phyloP scores from a whole-genome alignment of 345 rosid species.

The Hibiscus trionum region DNA sequence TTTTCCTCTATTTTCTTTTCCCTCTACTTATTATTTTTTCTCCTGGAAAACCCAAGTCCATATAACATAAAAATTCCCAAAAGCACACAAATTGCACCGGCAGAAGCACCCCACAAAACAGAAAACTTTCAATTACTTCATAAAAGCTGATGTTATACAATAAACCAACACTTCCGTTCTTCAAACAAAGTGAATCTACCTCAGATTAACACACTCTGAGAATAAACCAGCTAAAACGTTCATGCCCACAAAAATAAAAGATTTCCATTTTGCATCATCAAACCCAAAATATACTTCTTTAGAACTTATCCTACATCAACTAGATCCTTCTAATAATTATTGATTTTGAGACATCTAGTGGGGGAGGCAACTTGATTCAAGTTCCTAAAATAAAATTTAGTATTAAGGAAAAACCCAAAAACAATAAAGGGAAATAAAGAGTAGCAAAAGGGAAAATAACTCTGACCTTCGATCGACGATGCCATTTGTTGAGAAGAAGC shows the following conservation, averaged over 20 bases:
- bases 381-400: neutral
- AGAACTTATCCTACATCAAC: neutral
- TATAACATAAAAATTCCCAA: neutral
- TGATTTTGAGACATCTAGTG: neutral
- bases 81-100: neutral
- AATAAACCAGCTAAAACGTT: neutral
- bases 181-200: neutral
- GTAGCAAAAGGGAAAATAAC: neutral
- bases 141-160: neutral
- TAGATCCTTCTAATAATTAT: neutral
- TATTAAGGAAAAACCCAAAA: neutral
- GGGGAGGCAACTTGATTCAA: neutral
- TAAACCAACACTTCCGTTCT: neutral
- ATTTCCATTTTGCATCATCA: neutral
- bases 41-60: neutral
- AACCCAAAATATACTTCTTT: neutral
- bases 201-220: neutral
- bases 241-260: no score
- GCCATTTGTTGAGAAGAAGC: slow-evolving; percentile 20
- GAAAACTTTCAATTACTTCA: neutral
- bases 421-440: neutral
- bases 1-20: neutral
- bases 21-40: neutral
- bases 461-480: slow-evolving; percentile 23
- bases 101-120: neutral